Evolutionary conservation across 176 grass and related monocot species (phyloP).

Genomic region (maize (Zea mays)): DNA sequence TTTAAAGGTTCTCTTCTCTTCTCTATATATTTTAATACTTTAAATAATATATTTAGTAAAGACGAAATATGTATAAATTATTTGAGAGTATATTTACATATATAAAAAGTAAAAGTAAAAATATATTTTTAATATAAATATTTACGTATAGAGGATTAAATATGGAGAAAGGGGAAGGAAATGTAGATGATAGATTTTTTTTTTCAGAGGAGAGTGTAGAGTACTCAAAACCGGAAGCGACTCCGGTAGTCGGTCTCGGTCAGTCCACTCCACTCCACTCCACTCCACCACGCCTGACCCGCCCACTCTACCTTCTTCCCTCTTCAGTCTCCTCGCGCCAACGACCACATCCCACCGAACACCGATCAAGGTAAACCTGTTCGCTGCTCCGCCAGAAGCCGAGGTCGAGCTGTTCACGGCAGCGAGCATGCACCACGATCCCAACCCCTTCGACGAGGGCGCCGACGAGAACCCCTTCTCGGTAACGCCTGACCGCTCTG

Average conservation of each 20-base stretch:
- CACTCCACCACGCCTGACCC: constrained; percentile 29
- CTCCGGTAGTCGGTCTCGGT: constrained; percentile 21
- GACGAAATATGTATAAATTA: too few relatives aligned
- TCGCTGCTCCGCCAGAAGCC: constrained; percentile 7
- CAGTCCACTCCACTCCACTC: constrained; percentile 27
- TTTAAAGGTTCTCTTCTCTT: too few relatives aligned
- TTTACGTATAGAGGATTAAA: too few relatives aligned
- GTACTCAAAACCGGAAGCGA: constrained; percentile 26
- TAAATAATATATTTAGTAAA: too few relatives aligned
- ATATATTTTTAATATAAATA: too few relatives aligned
- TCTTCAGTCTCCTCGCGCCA: background rate
- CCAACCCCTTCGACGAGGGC: constrained; percentile 85
- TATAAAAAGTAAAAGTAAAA: too few relatives aligned
- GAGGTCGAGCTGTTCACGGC: background rate
- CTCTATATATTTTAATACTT: too few relatives aligned
- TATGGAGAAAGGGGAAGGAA: too few relatives aligned
- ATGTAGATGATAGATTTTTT: too few relatives aligned
- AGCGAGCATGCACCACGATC: constrained; percentile 68
- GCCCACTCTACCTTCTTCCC: constrained; percentile 14
- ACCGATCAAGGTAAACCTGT: constrained; percentile 3
- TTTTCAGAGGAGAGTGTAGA: too few relatives aligned
- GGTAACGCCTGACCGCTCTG: constrained; percentile 29
- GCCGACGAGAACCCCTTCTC: constrained; percentile 73
- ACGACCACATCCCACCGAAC: constrained; percentile 14
- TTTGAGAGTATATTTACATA: too few relatives aligned